Evolutionary conservation across 2,329 filamentous ascomycete genomes (phyloP), one percentile per base, ranked within the genome.

Genomic region (Aureobasidium vineae): DNA sequence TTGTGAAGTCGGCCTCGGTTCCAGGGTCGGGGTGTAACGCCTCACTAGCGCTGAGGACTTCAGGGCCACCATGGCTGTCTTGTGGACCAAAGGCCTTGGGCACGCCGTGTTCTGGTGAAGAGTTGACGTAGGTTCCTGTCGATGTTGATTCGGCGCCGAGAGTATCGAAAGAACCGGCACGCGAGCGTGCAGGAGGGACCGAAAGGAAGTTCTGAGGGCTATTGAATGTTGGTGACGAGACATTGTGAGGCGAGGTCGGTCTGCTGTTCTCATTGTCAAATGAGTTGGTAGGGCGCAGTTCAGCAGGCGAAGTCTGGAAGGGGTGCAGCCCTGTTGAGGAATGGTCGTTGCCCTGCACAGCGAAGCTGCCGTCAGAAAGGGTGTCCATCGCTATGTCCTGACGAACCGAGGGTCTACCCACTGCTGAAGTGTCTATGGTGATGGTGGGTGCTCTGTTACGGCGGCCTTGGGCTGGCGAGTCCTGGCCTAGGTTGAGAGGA

Each of bases 21-120:
- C 88, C 88, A 1, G 87, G 88, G 74, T 96, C 91, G 0, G 92
- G 90, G 59, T 83, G 86, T 68, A 97, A 79, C 0, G 91, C 91
- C 69, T 88, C 84, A 52, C 85, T 79, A 69, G 90, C 87, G 52
- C 85, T 85, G 72, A 88, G 84, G 43, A 91, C 75, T 53, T 81
- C 81, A 66, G 77, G 73, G 69, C 81, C 77, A 21, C 78, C 75
- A n/a, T 76, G 72, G 70, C 79, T 73, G 19, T 71, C 69, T 31
- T 54, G 47, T 15, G 47, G 47, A n/a, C 67, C 67, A 65, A 75
- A 74, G 21, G 71, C 70, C 59, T 75, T 74, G 21, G 66, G 56
- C 43, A 52, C 53, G 15, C 43, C 65, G 11, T 68, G 67, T 23
- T 71, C 69, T n/a, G 69, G 70, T 43, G 72, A 76, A 73, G 68